Evolutionary conservation across 305 asterid genomes (phyloP), one percentile per base, ranked within the genome.

Genomic region (Fraxinus baroniana): DNA sequence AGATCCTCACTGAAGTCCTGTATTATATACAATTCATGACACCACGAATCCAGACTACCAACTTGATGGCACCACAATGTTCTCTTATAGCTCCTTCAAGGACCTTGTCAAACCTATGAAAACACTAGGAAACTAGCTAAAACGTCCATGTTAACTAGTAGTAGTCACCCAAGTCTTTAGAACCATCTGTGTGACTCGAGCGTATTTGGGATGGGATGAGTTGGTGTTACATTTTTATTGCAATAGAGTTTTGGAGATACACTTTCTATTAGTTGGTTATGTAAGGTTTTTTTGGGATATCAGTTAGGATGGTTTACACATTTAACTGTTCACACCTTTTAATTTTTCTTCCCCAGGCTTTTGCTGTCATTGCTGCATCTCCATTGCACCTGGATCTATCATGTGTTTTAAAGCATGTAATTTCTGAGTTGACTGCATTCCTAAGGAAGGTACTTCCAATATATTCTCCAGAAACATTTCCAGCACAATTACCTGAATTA

Each of bases 351-450:
- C 80, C 84, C 86, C 92, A 97, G 99, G 99, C 99, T 78, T 95
- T 97, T 87, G 94, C 98, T 78, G 97, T 95, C 82, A 97, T 97
- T 87, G 97, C 98, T 26, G 90, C 97, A 82, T 97, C 99, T 90
- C 95, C 97, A 26, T 87, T 97, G 86, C 99, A 93, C 87, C 92
- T 97, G 22, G 95, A 97, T 87, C 88, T 97, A 78, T 92, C 97
- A 24, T 95, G 97, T 86, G 92, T 93, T 83, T 84, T 95, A 78
- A 98, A 95, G 91, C 95, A 93, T 76, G 98, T 97, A 70, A 92
- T 94, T 81, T 84, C 98, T 20, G 98, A 97, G 90, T 87, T 97
- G 90, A 97, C 98, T 76, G 97, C 97, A 78, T 97, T 97, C 88
- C 90, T 97, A 57, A 92, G 98, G 75, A 95, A 97, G 98, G 99